Conservation (phyloP, 306 rosid genomes). For the Cucumis hystrix region DNA sequence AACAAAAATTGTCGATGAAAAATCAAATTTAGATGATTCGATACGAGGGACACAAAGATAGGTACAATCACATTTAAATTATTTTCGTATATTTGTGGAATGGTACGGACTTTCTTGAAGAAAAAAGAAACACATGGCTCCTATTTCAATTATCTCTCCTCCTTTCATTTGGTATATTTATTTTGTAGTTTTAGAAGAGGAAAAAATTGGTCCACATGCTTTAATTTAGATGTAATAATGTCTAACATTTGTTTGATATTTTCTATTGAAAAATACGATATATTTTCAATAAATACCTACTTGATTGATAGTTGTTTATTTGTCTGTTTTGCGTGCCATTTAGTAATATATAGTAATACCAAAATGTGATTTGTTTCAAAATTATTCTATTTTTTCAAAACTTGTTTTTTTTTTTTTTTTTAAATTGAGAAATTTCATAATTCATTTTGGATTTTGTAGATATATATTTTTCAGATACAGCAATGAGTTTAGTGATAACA, state of each 20-base stretch:
- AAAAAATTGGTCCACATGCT: neutral
- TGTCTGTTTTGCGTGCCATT: neutral
- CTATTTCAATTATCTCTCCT: neutral
- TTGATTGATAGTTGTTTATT: neutral
- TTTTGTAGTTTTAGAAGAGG: too few relatives aligned
- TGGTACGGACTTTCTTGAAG: too few relatives aligned
- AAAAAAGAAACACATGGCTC: neutral
- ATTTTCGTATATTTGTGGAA: too few relatives aligned
- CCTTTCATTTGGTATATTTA: neutral
- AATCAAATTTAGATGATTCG: too few relatives aligned
- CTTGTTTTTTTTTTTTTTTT: neutral
- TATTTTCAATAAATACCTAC: too few relatives aligned
- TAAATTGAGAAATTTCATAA: neutral
- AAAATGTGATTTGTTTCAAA: neutral
- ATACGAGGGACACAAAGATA: too few relatives aligned
- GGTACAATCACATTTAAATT: too few relatives aligned
- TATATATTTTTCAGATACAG: too few relatives aligned
- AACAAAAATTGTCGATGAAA: too few relatives aligned
- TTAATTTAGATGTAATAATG: neutral
- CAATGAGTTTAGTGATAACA: too few relatives aligned
- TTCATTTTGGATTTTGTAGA: too few relatives aligned
- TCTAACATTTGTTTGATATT: neutral
- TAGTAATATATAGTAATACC: neutral
- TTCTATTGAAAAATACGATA: too few relatives aligned
- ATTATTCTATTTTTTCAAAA: neutral